These are phyloP conservation scores for Psidium guajava DNA, from an alignment of 345 rosid genomes.

Conservation along the genomic window DNA sequence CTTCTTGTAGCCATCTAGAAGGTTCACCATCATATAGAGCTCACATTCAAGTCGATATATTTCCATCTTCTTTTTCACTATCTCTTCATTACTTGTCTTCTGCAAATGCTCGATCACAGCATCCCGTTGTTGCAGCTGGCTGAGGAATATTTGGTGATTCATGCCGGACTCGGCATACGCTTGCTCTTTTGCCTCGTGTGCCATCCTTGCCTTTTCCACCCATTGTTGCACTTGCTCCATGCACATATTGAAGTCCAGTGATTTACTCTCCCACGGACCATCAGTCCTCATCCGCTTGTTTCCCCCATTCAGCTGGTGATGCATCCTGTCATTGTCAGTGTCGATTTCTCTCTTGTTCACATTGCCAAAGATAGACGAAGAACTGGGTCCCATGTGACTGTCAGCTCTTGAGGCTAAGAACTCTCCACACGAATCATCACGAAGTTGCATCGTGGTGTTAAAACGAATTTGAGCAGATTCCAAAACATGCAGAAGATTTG, in stretches of 20 bases:
- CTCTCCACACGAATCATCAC: slow-evolving; percentile 34
- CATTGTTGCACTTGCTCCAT: slow-evolving; percentile 37
- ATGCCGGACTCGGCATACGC: slow-evolving; percentile 22
- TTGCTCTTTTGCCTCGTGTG: slow-evolving; percentile 39
- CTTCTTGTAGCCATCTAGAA: slow-evolving; percentile 67
- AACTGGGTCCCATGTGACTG: slow-evolving; percentile 35
- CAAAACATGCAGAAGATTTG: slow-evolving; percentile 53
- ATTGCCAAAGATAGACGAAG: slow-evolving; percentile 37
- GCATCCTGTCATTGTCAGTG: slow-evolving; percentile 34
- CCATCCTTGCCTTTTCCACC: slow-evolving; percentile 40
- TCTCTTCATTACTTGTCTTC: slow-evolving; percentile 47
- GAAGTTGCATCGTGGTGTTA: slow-evolving; percentile 41
- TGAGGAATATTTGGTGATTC: slow-evolving; percentile 40
- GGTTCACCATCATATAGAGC: slow-evolving; percentile 53
- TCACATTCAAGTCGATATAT: slow-evolving; percentile 64
- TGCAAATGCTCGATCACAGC: slow-evolving; percentile 45
- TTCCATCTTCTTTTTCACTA: slow-evolving; percentile 35
- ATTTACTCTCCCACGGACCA: slow-evolving; percentile 39
- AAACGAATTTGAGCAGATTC: slow-evolving; percentile 43
- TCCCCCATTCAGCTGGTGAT: slow-evolving; percentile 31
- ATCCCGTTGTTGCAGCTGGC: slow-evolving; percentile 40
- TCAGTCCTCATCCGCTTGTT: slow-evolving; percentile 66
- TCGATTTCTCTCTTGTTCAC: slow-evolving; percentile 54
- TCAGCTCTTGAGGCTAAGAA: slow-evolving; percentile 50
- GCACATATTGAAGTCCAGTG: slow-evolving; percentile 28